Evolutionary conservation across 2,329 filamentous ascomycete genomes (phyloP), one percentile per base, ranked within the genome.

Genomic region (Alternaria sp.): DNA sequence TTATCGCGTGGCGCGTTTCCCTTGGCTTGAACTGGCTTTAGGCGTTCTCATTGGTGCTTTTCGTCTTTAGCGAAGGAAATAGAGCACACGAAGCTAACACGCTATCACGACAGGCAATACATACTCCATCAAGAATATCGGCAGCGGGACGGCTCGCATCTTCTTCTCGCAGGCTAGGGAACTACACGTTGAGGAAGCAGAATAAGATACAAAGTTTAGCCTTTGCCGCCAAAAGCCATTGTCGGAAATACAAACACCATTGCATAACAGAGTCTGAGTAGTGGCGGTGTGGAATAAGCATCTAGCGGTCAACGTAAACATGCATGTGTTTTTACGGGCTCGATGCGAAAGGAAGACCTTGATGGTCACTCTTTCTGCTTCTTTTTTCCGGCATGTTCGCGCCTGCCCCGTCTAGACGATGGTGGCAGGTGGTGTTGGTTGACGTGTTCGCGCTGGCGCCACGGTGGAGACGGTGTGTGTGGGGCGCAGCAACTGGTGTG

Each of bases 121-220:
- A 70, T 99, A 99, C 80, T 91, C 90, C 74, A 97, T 99, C 71
- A 85, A 85, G 56, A 99, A 98, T 78, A 88, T 92, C 57, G 88
- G 89, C 71, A 85, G 90, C 64, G 83, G 84, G 62, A 86, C 88
- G 5, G 91, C 92, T 5, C 88, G 91, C 39, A 85, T 98, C 49
- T 98, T 98, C 82, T 99, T 98, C 78, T 89, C 93, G 1, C 95
- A 99, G 78, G 94, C 90, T 7, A 94, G 90, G 78, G 92, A 89
- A 64, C 68, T 63, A 42, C 54, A 51, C 18, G 57, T 61, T 3
- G 57, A 67, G 8, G 59, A 61, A 16, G 57, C 55, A 71, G 49
- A 61, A 64, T 30, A 28, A 51, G 32, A 5, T 26, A 26, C 24
- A 26, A 26, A 26, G 24, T 26, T 26, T 26, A 26, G 24, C 24